Base-by-base conservation (phyloP, 805 yeast species). In the Lachancea sp. region DNA sequence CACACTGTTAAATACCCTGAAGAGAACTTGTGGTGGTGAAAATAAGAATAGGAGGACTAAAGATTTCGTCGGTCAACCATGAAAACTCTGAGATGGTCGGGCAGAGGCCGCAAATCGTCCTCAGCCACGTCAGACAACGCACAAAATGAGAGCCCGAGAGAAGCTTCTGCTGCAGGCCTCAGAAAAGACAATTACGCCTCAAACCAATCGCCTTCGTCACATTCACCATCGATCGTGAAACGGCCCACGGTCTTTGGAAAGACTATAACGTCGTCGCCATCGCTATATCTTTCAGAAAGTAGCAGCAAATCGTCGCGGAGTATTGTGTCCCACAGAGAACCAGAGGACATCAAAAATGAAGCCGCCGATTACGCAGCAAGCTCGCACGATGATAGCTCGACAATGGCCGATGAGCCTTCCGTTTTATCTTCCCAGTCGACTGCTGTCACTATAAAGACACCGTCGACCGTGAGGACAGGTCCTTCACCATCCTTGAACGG, bases 21-120 rank as follows among this genome's bases (percentile, higher is more conserved):
- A 38, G 25, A 32, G 41, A 38, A 22, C 33, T 27, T 11, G 22
- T n/a, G n/a, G n/a, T n/a, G n/a, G n/a, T n/a, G n/a, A n/a, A n/a
- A n/a, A n/a, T n/a, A n/a, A n/a, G n/a, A n/a, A n/a, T n/a, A n/a
- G n/a, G n/a, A n/a, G n/a, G n/a, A n/a, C n/a, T n/a, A n/a, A n/a
- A n/a, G n/a, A 22, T 16, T 13, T 18, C 7, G 13, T n/a, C 15
- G 35, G 29, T 17, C 18, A n/a, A n/a, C 22, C 18, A 48, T 48
- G 50, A 48, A 44, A 32, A 33, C 44, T 19, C 38, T 48, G 30
- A 40, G 46, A 38, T 48, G 50, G 50, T 41, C 50, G 7, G 32
- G 44, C 33, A 44, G 46, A 38, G 42, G 41, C 27, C 44, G 39
- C 30, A 48, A 45, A 27, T 35, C 43, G 12, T 44, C 47, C 15